phyloP scores from a whole-genome alignment of 2,329 filamentous ascomycete genomes.

The Talaromyces piceae region DNA sequence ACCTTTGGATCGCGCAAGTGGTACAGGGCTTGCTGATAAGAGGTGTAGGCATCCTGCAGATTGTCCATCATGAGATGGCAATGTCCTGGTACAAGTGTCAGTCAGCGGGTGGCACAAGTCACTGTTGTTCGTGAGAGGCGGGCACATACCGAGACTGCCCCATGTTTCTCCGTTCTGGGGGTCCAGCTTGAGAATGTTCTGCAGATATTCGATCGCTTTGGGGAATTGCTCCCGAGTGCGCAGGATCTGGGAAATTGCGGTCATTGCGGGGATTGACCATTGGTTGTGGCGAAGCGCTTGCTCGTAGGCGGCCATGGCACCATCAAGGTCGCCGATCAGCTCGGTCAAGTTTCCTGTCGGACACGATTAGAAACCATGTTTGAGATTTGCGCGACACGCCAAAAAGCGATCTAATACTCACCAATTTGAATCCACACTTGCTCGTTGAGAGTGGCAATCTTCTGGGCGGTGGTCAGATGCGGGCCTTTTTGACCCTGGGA shows the following conservation, averaged over 20 bases:
- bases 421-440: constrained; percentile 87
- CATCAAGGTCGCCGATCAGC: constrained; percentile 77
- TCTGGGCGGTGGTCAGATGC: constrained; percentile 61
- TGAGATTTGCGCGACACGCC: no score
- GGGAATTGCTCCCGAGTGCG: constrained; percentile 89
- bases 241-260: constrained; percentile 83
- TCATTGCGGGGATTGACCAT: constrained; percentile 86
- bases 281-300: constrained; percentile 80
- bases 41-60: constrained; percentile 89
- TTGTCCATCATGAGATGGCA: constrained; percentile 99
- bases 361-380: no score
- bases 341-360: constrained; percentile 74
- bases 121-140: constrained; percentile 1
- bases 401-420: constrained; percentile 49
- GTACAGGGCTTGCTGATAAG: constrained; percentile 91
- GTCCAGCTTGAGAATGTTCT: constrained; percentile 85
- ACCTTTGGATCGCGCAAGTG: constrained; percentile 92
- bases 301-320: constrained; percentile 85
- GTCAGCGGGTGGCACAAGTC: not conserved
- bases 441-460: constrained; percentile 74
- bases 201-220: constrained; percentile 87
- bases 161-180: constrained; percentile 86
- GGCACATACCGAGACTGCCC: constrained; percentile 74
- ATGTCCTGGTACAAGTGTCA: constrained; percentile 57
- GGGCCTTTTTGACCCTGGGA: constrained; percentile 47